A percentile compares a stretch with the other conserved stretches of the same genome.
Conservation (phyloP, 768 basidiomycete species). For the Phaeotremella fagi region DNA sequence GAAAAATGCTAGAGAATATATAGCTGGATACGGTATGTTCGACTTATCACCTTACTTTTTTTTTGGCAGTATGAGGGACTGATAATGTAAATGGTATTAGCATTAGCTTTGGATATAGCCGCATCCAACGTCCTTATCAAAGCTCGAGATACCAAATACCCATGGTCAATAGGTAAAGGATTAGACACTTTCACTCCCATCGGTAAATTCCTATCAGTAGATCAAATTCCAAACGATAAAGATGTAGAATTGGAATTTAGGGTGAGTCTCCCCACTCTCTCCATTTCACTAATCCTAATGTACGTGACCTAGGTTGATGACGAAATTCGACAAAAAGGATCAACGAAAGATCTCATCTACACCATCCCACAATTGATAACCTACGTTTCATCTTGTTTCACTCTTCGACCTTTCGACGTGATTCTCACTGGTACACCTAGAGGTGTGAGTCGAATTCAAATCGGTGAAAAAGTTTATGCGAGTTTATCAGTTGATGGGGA, state of each 20-base stretch:
- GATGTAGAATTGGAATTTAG: not conserved
- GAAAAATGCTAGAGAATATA: not conserved
- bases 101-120: conserved; percentile 1
- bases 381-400: not conserved
- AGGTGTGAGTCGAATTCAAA: not conserved
- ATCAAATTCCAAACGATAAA: not conserved
- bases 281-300: not conserved
- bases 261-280: not conserved
- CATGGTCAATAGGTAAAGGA: conserved; percentile 5
- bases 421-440: not conserved
- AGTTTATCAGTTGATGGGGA: not conserved
- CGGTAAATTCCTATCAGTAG: conserved; percentile 1
- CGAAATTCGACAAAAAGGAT: not conserved
- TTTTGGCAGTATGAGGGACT: too few species aligned
- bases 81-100: not conserved
- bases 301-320: not conserved
- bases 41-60: not conserved
- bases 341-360: not conserved
- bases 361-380: not conserved
- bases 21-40: not conserved
- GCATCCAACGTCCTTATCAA: not conserved
- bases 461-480: not conserved
- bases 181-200: conserved; percentile 7
- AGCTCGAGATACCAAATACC: not conserved
- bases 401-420: not conserved